Base-by-base conservation (phyloP, 2,329 filamentous ascomycete genomes). In the Ploettnerulaceae sp. region DNA sequence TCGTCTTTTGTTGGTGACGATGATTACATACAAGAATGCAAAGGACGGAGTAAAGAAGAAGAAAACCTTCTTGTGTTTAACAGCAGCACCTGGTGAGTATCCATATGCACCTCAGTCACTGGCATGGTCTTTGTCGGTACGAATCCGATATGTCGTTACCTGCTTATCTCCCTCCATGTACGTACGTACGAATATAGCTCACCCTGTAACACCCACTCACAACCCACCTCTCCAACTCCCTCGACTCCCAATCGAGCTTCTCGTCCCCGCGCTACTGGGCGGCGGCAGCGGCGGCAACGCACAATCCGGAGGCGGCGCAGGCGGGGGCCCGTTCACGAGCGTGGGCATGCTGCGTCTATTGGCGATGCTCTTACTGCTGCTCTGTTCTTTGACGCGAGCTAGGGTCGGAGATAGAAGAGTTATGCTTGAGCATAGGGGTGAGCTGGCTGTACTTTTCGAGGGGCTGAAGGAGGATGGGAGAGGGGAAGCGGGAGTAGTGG, bases 201-300 rank as follows among this genome's bases (percentile, higher is more conserved):
- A n/a, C n/a, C n/a, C n/a, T n/a, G n/a, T n/a, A n/a, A n/a, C n/a
- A n/a, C n/a, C n/a, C n/a, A n/a, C 7, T 28, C 25, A 28, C 7
- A 12, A 7, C 25, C 25, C 25, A 28, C 7, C 25, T 12, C 21
- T 31, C 26, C 38, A 12, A 35, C 36, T 37, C 31, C 35, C 36
- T 12, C 33, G 29, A 11, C 25, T 38, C 17, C 18, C 15, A 20
- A 45, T 11, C 11, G 49, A 34, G 32, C 32, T 38, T 24, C 34
- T 50, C n/a, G 43, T 8, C 15, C 44, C 32, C 24, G 32, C 36
- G 21, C 51, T 46, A 9, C 49, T 51, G 1, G 57, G 49, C 8
- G 59, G 58, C 18, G 61, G 60, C 6, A 64, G 25, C 28, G 62
- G 61, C 18, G 62, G 62, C 14, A 64, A 41, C 3, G 61, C 61